phyloP scores from a whole-genome alignment of 441 rosid species.

The Melianthus villosus region DNA sequence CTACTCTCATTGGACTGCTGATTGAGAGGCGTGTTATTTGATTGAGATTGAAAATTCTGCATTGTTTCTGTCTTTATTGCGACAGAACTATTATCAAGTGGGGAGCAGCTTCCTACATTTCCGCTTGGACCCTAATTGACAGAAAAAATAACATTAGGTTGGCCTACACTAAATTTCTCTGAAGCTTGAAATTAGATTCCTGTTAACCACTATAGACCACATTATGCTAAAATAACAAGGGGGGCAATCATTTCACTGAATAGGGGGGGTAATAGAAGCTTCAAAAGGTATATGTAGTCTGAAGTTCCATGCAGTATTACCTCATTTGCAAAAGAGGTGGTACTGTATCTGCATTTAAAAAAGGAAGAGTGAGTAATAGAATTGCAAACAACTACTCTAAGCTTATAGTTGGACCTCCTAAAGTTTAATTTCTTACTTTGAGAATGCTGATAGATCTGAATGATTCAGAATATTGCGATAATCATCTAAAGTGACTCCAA shows the following conservation, averaged over 20 bases:
- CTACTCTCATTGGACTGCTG: constrained; percentile 47
- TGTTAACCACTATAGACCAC: neutral
- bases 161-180: no score
- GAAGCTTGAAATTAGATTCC: constrained; percentile 4
- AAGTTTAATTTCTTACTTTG: constrained; percentile 30
- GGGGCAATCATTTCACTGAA: constrained; percentile 1
- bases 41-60: constrained; percentile 24
- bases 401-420: neutral
- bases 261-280: no score
- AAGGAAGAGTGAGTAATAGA: neutral
- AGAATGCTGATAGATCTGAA: constrained; percentile 57
- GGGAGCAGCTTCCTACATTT: constrained; percentile 45
- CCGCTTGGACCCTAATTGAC: constrained; percentile 30
- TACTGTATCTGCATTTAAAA: constrained; percentile 31
- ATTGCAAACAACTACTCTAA: constrained; percentile 4
- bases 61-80: constrained; percentile 24
- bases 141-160: constrained; percentile 10
- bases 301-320: no score
- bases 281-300: no score
- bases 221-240: neutral
- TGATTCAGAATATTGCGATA: constrained; percentile 40
- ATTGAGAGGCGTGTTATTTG: constrained; percentile 24
- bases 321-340: constrained; percentile 41
- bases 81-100: constrained; percentile 30
- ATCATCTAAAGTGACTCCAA: constrained; percentile 18